Base-by-base conservation (phyloP, 1,284 basidiomycete genomes). In the Hymenochaete sp. region DNA sequence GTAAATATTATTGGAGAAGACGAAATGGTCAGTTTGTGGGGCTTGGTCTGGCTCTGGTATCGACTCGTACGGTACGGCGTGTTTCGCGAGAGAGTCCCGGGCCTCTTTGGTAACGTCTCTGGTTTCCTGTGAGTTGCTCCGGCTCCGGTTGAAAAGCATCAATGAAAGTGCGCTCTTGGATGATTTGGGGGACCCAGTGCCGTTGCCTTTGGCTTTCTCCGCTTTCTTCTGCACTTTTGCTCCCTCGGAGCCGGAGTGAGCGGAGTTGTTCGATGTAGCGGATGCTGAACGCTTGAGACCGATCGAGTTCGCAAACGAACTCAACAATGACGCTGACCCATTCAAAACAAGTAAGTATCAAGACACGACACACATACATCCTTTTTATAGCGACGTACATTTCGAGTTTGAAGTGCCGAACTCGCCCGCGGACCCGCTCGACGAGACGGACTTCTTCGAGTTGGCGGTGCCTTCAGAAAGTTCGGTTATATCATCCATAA, bases 401-500 rank as follows among this genome's bases (percentile, higher is more conserved):
- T 79, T 82, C 10, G 80, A 78, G 24, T 25, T 39, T 8, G 62
- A 67, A 2, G 77, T 77, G 4, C 82, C 83, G 59, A 85, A 85
- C 59, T 86, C 83, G 13, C 72, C 72, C 27, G n/a, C n/a, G n/a
- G n/a, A n/a, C n/a, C n/a, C n/a, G n/a, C n/a, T n/a, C n/a, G n/a
- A 35, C 70, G 62, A 31, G 56, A 59, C 25, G 33, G 38, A 36
- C 39, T 47, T 16, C 65, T 59, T 48, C 57, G 54, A 40, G 45
- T 52, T 47, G 54, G 53, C 7, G 67, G 72, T 19, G 66, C 61
- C 51, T 70, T 60, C 4, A 75, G 76, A 9, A 66, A 66, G 14
- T 52, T 85, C 82, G 29, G 69, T 63, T 38, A 84, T 84, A 49
- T 75, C 73, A 45, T 85, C 82, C 78, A 85, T 84, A 22, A 84